Evolutionary conservation across 495 filamentous ascomycete species (phyloP).

Genomic region (Penicillium waksmanii): DNA sequence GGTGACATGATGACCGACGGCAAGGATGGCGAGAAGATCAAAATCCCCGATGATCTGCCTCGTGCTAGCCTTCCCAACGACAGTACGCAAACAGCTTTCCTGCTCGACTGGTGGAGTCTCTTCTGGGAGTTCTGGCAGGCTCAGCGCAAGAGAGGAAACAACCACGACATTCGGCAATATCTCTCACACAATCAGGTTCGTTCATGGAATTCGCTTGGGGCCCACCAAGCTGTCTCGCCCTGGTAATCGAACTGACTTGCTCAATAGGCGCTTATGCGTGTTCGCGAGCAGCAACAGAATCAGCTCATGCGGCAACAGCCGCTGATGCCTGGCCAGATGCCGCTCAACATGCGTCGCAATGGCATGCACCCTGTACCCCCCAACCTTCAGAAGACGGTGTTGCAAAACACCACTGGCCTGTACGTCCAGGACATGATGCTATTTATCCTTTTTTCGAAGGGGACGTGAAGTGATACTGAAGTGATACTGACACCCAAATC

Average conservation of each 20-base stretch:
- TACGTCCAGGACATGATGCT: slow-evolving; percentile 28
- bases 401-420: slow-evolving; percentile 62
- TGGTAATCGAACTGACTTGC: slow-evolving; percentile 23
- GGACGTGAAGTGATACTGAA: neutral
- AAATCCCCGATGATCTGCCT: slow-evolving; percentile 79
- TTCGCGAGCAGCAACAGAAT: slow-evolving; percentile 61
- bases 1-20: slow-evolving; percentile 84
- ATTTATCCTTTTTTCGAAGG: neutral
- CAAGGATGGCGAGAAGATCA: slow-evolving; percentile 74
- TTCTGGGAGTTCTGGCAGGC: slow-evolving; percentile 95
- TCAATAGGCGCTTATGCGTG: slow-evolving; percentile 43
- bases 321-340: slow-evolving; percentile 69
- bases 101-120: slow-evolving; percentile 92
- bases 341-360: slow-evolving; percentile 53
- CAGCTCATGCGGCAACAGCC: slow-evolving; percentile 72
- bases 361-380: slow-evolving; percentile 42
- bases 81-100: slow-evolving; percentile 71
- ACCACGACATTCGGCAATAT: slow-evolving; percentile 65
- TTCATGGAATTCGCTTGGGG: slow-evolving; percentile 7
- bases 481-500: neutral
- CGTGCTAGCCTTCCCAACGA: slow-evolving; percentile 66
- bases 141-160: slow-evolving; percentile 65
- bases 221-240: slow-evolving; percentile 1
- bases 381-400: slow-evolving; percentile 70
- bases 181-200: slow-evolving; percentile 81